A percentile compares a stretch with the other conserved stretches of the same genome.
Evolutionary conservation across 1,284 basidiomycete species (phyloP).

Genomic region (Ganoderma leucocontextum): DNA sequence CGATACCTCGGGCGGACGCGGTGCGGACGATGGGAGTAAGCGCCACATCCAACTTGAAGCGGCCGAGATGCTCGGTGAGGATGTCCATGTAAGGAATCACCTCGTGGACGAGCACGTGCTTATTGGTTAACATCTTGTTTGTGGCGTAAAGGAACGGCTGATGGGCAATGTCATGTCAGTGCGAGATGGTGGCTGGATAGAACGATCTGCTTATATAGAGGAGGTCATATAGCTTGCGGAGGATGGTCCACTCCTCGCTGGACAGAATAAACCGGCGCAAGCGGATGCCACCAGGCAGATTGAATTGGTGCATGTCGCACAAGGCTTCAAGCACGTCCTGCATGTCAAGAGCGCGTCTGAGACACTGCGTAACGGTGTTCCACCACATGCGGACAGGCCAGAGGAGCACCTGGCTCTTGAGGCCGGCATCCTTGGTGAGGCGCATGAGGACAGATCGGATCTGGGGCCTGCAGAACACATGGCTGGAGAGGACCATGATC

Average conservation of each 20-base stretch:
- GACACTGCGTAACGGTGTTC: background rate
- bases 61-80: background rate
- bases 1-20: background rate
- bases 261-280: background rate
- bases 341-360: too few relatives aligned
- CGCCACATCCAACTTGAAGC: background rate
- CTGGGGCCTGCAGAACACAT: background rate
- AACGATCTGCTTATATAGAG: background rate
- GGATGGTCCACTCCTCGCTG: background rate
- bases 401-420: background rate
- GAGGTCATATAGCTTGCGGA: background rate
- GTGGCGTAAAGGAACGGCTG: slow-evolving; percentile 5
- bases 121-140: background rate
- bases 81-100: slow-evolving; percentile 1
- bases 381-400: background rate
- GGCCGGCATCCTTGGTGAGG: background rate
- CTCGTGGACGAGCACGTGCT: background rate
- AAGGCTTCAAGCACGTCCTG: background rate
- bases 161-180: too few relatives aligned
- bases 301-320: slow-evolving; percentile 7
- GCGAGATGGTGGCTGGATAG: too few relatives aligned
- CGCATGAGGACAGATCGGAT: background rate
- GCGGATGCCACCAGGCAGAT: background rate
- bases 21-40: background rate
- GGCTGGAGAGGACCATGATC: background rate